Base-by-base conservation (phyloP, 139 green algal genomes). In the Auxenochlorella pyrenoidosa region DNA sequence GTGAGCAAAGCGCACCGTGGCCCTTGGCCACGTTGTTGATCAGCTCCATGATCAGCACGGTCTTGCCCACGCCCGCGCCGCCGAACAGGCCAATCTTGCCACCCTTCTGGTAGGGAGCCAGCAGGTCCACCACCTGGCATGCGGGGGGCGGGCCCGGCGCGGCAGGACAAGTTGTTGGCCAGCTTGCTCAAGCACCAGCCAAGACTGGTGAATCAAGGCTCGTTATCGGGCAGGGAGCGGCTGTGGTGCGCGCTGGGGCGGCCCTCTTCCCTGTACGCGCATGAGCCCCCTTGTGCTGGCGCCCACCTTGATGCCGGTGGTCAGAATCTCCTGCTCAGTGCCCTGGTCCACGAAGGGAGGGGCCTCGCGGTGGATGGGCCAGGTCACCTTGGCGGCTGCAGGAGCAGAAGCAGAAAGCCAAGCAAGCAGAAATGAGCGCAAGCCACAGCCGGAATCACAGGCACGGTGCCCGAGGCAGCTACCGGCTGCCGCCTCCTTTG, bases 1-100 rank as follows among this genome's bases (percentile, higher is more conserved):
- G 15, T 30, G 15, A 47, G 12, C 28, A 71, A 71, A 1, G 28
- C 94, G 58, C 88, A 98, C 98, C 98, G 91, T 99, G 98, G 34
- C 89, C 98, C 94, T 99, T 99, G 85, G 98, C 98, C 66, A 99
- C 95, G 92, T 99, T 99, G 94, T 99, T 99, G 92, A 99, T 99
- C 41, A 99, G 98, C 95, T 99, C 98, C 98, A 99, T 99, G 86
- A 99, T 99, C 24, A 99, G 95, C 93, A 99, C 98, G 2, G 98
- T 99, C 96, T 99, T 99, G 86, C 98, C 98, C 18, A 99, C 98
- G 88, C 98, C 98, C 38, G 98, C 98, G 86, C 98, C 98, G 32
- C 98, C 98, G 84, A 99, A 99, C 47, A 99, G 95, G 36, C 98
- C 98, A 91, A 99, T 99, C 95, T 99, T 99, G 76, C 98, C 98